Percentiles rank a stretch among this genome's conserved stretches.
Evolutionary conservation across 2,329 filamentous ascomycete species (phyloP).

Genomic region (Alternaria longipes): DNA sequence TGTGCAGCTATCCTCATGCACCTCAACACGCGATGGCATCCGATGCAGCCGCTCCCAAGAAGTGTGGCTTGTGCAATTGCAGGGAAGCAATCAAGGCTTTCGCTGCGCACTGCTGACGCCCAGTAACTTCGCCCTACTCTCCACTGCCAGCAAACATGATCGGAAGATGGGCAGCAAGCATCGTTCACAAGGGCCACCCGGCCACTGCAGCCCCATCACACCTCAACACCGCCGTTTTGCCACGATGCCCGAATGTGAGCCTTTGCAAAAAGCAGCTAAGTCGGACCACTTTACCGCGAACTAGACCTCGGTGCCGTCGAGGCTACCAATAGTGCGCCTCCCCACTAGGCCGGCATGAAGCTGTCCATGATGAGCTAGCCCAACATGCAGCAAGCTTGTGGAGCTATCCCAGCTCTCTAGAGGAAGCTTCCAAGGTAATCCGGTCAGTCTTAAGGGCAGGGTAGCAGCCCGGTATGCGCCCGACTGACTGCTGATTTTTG

Average conservation of each 20-base stretch:
- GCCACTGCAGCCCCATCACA: slow-evolving; percentile 26
- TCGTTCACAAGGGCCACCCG: slow-evolving; percentile 23
- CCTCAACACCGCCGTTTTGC: slow-evolving; percentile 36
- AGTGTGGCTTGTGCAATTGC: slow-evolving; percentile 16
- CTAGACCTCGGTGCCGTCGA: slow-evolving; percentile 14
- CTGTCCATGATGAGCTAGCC: slow-evolving; percentile 41
- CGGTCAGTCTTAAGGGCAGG: slow-evolving; percentile 39
- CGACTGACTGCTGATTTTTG: slow-evolving; percentile 21
- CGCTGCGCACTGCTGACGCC: slow-evolving; percentile 10
- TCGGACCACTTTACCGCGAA: slow-evolving; percentile 9
- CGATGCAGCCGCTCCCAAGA: slow-evolving; percentile 40
- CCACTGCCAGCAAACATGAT: slow-evolving; percentile 24
- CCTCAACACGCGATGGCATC: slow-evolving; percentile 30
- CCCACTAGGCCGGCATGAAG: slow-evolving; percentile 31
- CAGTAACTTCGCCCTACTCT: slow-evolving; percentile 16
- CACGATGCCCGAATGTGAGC: slow-evolving; percentile 20
- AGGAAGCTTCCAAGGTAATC: slow-evolving; percentile 32
- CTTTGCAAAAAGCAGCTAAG: slow-evolving; percentile 22
- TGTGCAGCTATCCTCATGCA: slow-evolving; percentile 29
- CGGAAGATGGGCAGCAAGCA: slow-evolving; percentile 21
- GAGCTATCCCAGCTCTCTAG: slow-evolving; percentile 39
- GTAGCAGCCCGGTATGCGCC: slow-evolving; percentile 25
- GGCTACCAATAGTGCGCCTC: slow-evolving; percentile 30
- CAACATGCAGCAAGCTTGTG: slow-evolving; percentile 37
- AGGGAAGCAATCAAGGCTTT: slow-evolving; percentile 40